These are phyloP conservation scores for Ogataea siamensis DNA, from an alignment of 805 yeast species.

Conservation along the genomic window DNA sequence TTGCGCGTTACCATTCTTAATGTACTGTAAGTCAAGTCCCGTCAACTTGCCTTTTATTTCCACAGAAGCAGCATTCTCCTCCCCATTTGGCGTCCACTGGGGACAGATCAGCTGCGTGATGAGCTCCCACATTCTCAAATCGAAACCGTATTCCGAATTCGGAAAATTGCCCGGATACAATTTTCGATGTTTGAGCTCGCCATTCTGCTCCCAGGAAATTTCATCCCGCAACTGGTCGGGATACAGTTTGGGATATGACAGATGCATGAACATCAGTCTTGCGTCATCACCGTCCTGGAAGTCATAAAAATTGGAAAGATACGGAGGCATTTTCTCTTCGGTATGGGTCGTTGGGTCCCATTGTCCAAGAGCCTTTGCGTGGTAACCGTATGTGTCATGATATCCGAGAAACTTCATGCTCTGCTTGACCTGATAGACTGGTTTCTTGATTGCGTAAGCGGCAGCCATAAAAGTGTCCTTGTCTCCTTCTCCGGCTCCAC, in stretches of 20 bases:
- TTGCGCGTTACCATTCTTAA: conserved; percentile 27
- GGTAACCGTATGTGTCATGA: conserved; percentile 33
- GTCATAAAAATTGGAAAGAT: conserved; percentile 31
- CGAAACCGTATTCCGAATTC: conserved; percentile 37
- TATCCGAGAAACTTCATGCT: conserved; percentile 53
- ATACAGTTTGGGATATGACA: conserved; percentile 54
- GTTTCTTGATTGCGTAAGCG: conserved; percentile 41
- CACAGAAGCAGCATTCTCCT: conserved; percentile 20
- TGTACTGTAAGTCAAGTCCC: conserved; percentile 32
- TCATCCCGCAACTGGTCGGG: conserved; percentile 30
- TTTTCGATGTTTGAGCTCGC: conserved; percentile 28
- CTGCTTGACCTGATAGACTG: conserved; percentile 48
- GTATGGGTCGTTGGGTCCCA: conserved; percentile 41
- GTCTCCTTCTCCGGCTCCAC: conserved; percentile 76
- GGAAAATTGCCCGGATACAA: conserved; percentile 32
- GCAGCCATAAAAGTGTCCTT: conserved; percentile 75
- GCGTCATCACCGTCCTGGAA: conserved; percentile 25
- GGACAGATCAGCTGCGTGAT: conserved; percentile 37
- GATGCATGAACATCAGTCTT: conserved; percentile 48
- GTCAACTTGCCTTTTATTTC: conserved; percentile 13
- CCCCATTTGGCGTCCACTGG: conserved; percentile 13
- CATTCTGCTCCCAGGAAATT: conserved; percentile 13
- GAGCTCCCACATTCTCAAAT: conserved; percentile 39
- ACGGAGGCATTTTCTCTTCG: conserved; percentile 18
- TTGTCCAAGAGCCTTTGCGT: conserved; percentile 45